Percentiles rank a stretch among this genome's conserved stretches.
These are phyloP conservation scores for Tricholoma saponaceum DNA, from an alignment of 768 basidiomycete species.

Conservation along the genomic window DNA sequence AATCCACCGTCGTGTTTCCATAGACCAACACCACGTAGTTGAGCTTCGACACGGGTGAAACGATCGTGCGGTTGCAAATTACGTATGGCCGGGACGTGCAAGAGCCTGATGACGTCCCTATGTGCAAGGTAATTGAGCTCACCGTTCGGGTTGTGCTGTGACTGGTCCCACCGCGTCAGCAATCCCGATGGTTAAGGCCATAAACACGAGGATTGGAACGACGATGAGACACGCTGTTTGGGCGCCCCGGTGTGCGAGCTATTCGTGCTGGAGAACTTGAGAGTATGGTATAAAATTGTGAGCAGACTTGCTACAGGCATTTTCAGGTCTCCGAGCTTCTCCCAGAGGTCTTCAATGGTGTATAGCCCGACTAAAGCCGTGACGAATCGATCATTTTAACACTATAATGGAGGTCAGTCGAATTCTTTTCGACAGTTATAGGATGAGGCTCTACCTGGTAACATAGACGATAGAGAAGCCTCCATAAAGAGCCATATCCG, in stretches of 20 bases:
- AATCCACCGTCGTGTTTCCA: conserved; percentile 85
- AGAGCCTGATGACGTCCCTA: conserved; percentile 76
- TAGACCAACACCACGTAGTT: conserved; percentile 93
- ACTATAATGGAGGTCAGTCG: conserved; percentile 34
- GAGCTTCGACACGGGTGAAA: conserved; percentile 86
- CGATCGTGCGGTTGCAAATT: conserved; percentile 92
- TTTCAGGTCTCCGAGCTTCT: conserved; percentile 93
- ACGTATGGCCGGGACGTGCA: conserved; percentile 77
- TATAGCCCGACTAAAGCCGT: conserved; percentile 94
- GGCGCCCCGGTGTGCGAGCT: no score
- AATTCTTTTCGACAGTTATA: neutral
- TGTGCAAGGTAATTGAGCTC: conserved; percentile 69
- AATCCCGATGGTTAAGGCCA: no score
- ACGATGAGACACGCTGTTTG: no score
- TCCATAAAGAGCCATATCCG: conserved; percentile 91
- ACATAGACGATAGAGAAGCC: conserved; percentile 95
- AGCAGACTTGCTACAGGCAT: conserved; percentile 73
- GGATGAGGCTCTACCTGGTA: conserved; percentile 55
- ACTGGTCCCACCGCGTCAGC: conserved; percentile 77
- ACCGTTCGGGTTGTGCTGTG: conserved; percentile 59
- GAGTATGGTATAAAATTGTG: no score
- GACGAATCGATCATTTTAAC: conserved; percentile 96
- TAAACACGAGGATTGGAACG: no score
- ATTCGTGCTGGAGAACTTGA: no score
- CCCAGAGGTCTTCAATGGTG: conserved; percentile 97